A percentile compares a stretch with the other conserved stretches of the same genome.
Conservation (phyloP, 2,329 filamentous ascomycete genomes). For the Gremmenia infestans region DNA sequence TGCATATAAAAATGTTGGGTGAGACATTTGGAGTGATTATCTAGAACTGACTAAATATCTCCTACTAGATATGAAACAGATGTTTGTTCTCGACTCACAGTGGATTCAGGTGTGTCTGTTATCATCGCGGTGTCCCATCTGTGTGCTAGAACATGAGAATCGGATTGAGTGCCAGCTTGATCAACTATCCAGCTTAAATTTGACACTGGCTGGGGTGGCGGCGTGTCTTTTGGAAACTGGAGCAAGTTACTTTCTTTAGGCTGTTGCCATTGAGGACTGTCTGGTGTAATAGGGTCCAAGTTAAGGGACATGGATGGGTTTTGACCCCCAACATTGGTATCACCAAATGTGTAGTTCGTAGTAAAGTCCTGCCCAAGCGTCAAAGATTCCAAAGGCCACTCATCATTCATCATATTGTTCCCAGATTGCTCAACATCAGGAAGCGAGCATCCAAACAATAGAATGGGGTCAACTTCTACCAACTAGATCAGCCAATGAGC, state of each 20-base stretch:
- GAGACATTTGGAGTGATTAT: neutral
- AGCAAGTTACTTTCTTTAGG: neutral
- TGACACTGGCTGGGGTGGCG: neutral
- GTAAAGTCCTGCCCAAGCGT: neutral
- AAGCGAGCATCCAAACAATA: neutral
- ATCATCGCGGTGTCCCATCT: neutral
- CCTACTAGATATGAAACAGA: too few species aligned
- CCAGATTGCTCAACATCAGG: neutral
- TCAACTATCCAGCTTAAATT: neutral
- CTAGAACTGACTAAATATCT: too few species aligned
- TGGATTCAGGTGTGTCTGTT: neutral
- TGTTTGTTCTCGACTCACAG: neutral
- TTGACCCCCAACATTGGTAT: neutral
- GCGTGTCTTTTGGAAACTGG: neutral
- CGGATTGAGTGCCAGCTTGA: neutral
- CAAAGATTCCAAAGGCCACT: neutral
- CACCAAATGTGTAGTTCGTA: neutral
- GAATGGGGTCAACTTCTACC: neutral
- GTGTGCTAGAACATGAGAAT: neutral
- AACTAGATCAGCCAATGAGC: neutral
- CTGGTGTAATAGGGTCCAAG: neutral
- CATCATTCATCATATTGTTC: neutral
- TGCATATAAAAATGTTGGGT: neutral
- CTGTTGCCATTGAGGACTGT: neutral
- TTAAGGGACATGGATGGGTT: neutral